A percentile compares a stretch with the other conserved stretches of the same genome.
Evolutionary conservation across 148 eudicot species (phyloP).

Genomic region (Amaranthus hypochondriacus): DNA sequence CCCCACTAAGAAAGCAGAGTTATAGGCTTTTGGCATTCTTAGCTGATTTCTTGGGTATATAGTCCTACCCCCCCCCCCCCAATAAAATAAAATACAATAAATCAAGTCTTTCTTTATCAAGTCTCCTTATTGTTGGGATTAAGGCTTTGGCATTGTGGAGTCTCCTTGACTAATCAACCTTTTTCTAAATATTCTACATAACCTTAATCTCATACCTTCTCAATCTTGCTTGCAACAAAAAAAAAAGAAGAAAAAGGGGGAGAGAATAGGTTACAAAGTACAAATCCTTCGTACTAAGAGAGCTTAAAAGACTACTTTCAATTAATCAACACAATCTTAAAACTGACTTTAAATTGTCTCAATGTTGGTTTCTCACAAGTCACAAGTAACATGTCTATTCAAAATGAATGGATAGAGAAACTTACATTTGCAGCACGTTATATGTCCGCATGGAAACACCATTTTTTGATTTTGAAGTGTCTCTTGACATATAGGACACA

Average conservation of each 20-base stretch:
- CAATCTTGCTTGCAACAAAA: too few species aligned
- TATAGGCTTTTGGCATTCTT: too few species aligned
- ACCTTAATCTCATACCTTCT: too few species aligned
- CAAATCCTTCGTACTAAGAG: not conserved
- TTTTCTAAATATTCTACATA: too few species aligned
- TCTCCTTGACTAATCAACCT: too few species aligned
- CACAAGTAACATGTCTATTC: not conserved
- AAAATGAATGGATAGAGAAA: constrained; percentile 3
- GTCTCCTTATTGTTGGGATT: too few species aligned
- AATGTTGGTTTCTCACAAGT: not conserved
- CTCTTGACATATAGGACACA: constrained; percentile 95
- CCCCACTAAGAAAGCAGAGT: too few species aligned
- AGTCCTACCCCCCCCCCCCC: not conserved
- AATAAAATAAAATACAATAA: too few species aligned
- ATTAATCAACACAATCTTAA: not conserved
- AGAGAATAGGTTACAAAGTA: not conserved
- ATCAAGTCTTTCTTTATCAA: too few species aligned
- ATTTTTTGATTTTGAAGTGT: constrained; percentile 69
- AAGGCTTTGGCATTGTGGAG: too few species aligned
- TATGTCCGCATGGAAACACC: constrained; percentile 94
- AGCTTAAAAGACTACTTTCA: not conserved
- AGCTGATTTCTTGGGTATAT: too few species aligned
- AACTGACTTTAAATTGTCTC: not conserved
- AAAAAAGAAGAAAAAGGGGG: too few species aligned
- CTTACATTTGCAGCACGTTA: constrained; percentile 94